Conservation (phyloP, 2,329 filamentous ascomycete species). For the Diplocarpon rosae region DNA sequence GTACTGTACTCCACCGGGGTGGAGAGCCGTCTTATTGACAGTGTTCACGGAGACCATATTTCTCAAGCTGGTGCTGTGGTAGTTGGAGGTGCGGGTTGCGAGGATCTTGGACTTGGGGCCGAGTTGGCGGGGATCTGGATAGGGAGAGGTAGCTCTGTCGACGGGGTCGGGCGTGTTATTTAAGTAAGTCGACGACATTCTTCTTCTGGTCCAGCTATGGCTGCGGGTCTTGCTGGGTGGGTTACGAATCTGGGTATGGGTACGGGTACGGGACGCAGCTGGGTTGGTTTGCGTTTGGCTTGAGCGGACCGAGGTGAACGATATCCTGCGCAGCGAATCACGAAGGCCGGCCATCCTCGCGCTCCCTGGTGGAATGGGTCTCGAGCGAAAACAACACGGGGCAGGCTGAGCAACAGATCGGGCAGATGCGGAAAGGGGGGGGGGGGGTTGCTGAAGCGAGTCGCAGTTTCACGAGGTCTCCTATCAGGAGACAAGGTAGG, state of each 20-base stretch:
- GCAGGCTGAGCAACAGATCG: slow-evolving; percentile 8
- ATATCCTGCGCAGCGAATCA: slow-evolving; percentile 6
- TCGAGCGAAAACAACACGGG: slow-evolving; percentile 18
- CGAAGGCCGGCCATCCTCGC: slow-evolving; percentile 1
- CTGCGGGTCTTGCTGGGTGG: slow-evolving; percentile 1
- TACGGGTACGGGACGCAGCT: slow-evolving; percentile 5
- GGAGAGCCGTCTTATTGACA: slow-evolving; percentile 24
- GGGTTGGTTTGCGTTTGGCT: slow-evolving; percentile 2
- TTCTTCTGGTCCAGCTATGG: neutral
- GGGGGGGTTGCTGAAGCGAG: no score
- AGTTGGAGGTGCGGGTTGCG: slow-evolving; percentile 17
- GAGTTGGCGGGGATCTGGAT: slow-evolving; percentile 21
- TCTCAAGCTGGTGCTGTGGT: slow-evolving; percentile 22
- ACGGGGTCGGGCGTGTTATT: slow-evolving; percentile 20
- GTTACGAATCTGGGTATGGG: slow-evolving; percentile 1
- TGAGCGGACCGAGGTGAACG: slow-evolving; percentile 5
- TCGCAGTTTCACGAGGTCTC: slow-evolving; percentile 7
- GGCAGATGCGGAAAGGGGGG: slow-evolving; percentile 10
- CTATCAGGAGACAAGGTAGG: no score
- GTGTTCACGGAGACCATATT: slow-evolving; percentile 23
- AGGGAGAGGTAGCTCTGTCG: slow-evolving; percentile 22
- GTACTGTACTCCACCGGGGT: slow-evolving; percentile 26
- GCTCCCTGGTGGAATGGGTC: slow-evolving; percentile 2
- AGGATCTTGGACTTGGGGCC: slow-evolving; percentile 22
- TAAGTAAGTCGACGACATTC: slow-evolving; percentile 15